phyloP scores from a whole-genome alignment of 2,329 filamentous ascomycete species.

The Triangularia setosa region DNA sequence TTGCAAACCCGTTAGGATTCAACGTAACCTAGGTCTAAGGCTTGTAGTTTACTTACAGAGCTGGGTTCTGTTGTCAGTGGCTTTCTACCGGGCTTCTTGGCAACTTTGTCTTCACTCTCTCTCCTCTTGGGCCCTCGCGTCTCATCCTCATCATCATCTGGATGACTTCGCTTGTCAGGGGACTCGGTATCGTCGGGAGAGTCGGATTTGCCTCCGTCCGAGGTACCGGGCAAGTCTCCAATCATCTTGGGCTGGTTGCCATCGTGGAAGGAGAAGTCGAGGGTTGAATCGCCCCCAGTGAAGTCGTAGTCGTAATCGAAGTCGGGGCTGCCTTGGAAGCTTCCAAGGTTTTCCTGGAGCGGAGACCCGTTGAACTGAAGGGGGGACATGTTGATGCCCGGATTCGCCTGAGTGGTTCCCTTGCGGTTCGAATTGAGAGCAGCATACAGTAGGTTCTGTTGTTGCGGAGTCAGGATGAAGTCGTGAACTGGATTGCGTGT shows the following conservation, averaged over 20 bases:
- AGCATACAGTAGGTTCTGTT: conserved; percentile 71
- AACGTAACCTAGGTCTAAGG: not conserved
- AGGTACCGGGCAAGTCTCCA: conserved; percentile 63
- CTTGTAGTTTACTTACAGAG: conserved; percentile 65
- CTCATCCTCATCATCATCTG: conserved; percentile 63
- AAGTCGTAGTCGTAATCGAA: conserved; percentile 79
- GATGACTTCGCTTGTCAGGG: conserved; percentile 69
- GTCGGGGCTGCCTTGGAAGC: conserved; percentile 72
- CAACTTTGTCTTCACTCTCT: conserved; percentile 77
- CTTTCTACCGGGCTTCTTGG: conserved; percentile 96
- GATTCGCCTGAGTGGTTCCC: conserved; percentile 34
- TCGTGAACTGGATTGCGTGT: conserved; percentile 47
- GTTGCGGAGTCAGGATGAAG: conserved; percentile 69
- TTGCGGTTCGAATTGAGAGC: conserved; percentile 69
- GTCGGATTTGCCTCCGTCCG: conserved; percentile 46
- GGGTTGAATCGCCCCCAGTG: conserved; percentile 63
- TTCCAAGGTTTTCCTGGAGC: conserved; percentile 42
- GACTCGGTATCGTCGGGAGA: conserved; percentile 55
- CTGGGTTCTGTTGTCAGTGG: conserved; percentile 93
- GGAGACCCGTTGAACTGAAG: conserved; percentile 49
- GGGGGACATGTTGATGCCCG: conserved; percentile 44
- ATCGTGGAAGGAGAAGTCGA: conserved; percentile 65
- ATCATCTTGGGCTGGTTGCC: conserved; percentile 64
- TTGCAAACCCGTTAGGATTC: conserved; percentile 25
- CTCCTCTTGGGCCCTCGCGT: conserved; percentile 62